Base-by-base conservation (phyloP, 352 stramenopile genomes). In the Pythium coloratum region DNA sequence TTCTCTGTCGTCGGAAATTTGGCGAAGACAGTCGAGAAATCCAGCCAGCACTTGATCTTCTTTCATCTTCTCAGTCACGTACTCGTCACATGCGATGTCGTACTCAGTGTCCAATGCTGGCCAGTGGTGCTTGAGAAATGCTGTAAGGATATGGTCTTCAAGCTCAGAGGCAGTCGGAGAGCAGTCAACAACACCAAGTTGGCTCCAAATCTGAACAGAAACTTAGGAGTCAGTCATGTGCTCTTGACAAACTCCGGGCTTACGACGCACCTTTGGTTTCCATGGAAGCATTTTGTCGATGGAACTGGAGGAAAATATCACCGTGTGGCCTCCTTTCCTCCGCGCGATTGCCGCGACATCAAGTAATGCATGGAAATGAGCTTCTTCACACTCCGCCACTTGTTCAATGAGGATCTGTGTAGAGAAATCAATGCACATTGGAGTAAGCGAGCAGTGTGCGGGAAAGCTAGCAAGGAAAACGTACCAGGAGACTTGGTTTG, bases 381-480 rank as follows among this genome's bases (percentile, higher is more conserved):
- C 46, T 60, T 86, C 81, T 9, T 85, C 73, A 18, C 75, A 79
- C 54, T 88, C 67, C 4, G 76, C 76, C 12, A 72, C 64, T 51
- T 82, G 85, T 59, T 83, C 72, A 13, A 89, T 64, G 30, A 89
- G 56, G 42, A 89, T 72, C 81, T 88, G 57, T 28, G 34, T 9
- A 36, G 28, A 44, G 9, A 40, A 49, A 16, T 24, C 38, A 62
- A 32, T 13, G 14, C 5, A 16, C 47, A 54, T 26, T 59, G 28
- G 7, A 54, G 44, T 26, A 66, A 14, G n/a, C 0, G 16, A 42
- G 18, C 6, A 18, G 3, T 26, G 34, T 24, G 3, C 44, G 42
- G 24, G 2, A 57, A 5, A 7, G 59, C 5, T 54, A 55, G 24
- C 10, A 10, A 42, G 4, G 32, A 26, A 53, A 26, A 50, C 56